Evolutionary conservation across 495 filamentous ascomycete species (phyloP), one percentile per base, ranked within the genome.

Genomic region (Neurospora tetrasperma): DNA sequence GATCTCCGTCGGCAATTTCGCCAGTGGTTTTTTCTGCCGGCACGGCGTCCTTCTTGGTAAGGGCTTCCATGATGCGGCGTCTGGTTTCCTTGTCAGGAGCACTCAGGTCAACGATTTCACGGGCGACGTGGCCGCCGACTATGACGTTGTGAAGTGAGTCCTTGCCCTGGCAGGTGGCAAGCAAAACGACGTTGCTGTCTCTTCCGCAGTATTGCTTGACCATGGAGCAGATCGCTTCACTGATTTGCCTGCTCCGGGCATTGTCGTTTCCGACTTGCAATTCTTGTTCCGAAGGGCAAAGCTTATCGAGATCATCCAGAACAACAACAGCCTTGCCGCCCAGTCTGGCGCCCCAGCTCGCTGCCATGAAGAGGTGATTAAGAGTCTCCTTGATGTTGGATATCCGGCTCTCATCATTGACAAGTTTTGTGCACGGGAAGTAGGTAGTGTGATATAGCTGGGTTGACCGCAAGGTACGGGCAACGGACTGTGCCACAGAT

Each of bases 31-130:
- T 84, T 75, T 78, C 82, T 12, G 80, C 86, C 73, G 71, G 75
- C 0, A 86, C 75, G 38, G 82, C 79, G 77, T 87, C 79, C 75
- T 84, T 78, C 71, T 79, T 81, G 10, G 88, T 86, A 9, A 93
- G 83, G 72, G 92, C 90, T 76, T 97, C 92, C 72, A 98, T 83
- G 10, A 98, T 89, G 72, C 88, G 87, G 42, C 94, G 85, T 73
- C 96, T 86, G n/a, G 90, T 92, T 73, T 97, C 94, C 80, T 98
- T 98, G 75, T 95, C 92, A 1, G 95, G 96, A 0, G 94, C 94
- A 75, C 92, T 92, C 72, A 99, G 83, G 23, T 87, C 88, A n/a
- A 97, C 85, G 69, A 95, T 93, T 76, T 97, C 93, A 48, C 91
- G 87, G 59, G 93, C 90, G 18, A 96, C 86, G 78, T 95, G 93